Evolutionary conservation across 192 early-diverging fungal species (phyloP).

Genomic region (Spizellomyces punctatus): DNA sequence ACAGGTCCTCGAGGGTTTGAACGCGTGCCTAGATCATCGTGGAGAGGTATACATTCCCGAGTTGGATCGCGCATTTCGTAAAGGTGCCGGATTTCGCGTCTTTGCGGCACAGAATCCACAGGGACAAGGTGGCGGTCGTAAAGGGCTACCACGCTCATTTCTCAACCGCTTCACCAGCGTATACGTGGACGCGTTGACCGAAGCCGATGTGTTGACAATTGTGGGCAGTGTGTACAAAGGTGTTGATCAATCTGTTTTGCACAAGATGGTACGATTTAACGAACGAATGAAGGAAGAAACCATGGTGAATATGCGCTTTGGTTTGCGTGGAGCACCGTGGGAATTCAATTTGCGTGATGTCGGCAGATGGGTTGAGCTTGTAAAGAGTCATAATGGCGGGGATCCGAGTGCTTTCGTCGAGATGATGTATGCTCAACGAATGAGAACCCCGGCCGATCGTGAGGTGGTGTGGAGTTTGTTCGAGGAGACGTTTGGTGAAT

Average conservation of each 20-base stretch:
- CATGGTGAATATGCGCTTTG: constrained; percentile 77
- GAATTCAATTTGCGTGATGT: constrained; percentile 99
- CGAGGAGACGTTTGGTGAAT: constrained; percentile 27
- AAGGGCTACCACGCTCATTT: constrained; percentile 97
- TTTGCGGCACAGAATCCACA: constrained; percentile 99
- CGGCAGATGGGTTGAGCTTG: constrained; percentile 82
- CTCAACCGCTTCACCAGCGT: constrained; percentile 97
- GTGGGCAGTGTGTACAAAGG: constrained; percentile 7
- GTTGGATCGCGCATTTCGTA: constrained; percentile 83
- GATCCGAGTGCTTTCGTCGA: constrained; percentile 72
- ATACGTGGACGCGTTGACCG: constrained; percentile 80
- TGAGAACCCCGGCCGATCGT: constrained; percentile 83
- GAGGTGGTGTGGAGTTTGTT: constrained; percentile 43
- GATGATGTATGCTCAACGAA: constrained; percentile 86
- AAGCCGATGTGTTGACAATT: constrained; percentile 68
- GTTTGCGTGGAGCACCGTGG: constrained; percentile 85
- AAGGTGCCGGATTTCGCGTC: constrained; percentile 81
- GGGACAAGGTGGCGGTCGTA: constrained; percentile 94
- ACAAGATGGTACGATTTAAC: constrained; percentile 81
- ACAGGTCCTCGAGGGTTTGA: constrained; percentile 96
- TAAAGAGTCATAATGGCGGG: constrained; percentile 29
- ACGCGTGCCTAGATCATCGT: constrained; percentile 97
- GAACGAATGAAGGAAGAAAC: constrained; percentile 82
- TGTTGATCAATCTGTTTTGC: constrained; percentile 21
- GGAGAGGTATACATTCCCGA: constrained; percentile 95